Evolutionary conservation across 2,329 filamentous ascomycete genomes (phyloP), one percentile per base, ranked within the genome.

Genomic region (Lachnum nothofagi): DNA sequence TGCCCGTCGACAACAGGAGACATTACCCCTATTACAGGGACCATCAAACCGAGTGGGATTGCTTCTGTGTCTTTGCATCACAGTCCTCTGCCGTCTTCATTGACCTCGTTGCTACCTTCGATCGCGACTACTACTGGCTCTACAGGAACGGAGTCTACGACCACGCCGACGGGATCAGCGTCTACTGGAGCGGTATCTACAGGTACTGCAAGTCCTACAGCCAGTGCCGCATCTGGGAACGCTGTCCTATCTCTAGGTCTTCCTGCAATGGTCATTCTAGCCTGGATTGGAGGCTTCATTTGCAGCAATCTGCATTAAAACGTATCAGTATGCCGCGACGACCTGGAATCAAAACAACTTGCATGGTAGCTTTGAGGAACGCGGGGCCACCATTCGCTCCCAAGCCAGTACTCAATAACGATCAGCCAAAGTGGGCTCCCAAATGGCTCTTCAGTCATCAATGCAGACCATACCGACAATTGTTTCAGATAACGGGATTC

Each of bases 271-370:
- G 24, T 51, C 16, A 9, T 51, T 33, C 23, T 51, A 29, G 27
- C 44, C 33, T 47, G 44, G 49, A 25, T 51, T 41, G 49, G 44
- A 20, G 22, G 24, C 12, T 27, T 37, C 14, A 17, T 22, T n/a
- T 49, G 38, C 35, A n/a, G 42, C 27, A 6, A 20, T 17, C 33
- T 40, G 16, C 16, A 48, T 3, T 8, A n/a, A 16, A 2, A 14
- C 33, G 7, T 9, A n/a, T 41, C 20, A 34, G 38, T 39, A 29
- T 39, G 8, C 24, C 7, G 17, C 22, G 23, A 44, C 20, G 20
- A 6, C 25, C 12, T 6, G 6, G 12, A 6, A 27, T 27, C 25
- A 27, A 27, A 27, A 27, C 12, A 6, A 27, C 12, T 27, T 27
- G 6, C 25, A 12, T 27, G 25, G 25, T 12, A n/a, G n/a, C n/a